Conservation (phyloP, 176 grass and related monocot species). For the Saccharum officinarum region DNA sequence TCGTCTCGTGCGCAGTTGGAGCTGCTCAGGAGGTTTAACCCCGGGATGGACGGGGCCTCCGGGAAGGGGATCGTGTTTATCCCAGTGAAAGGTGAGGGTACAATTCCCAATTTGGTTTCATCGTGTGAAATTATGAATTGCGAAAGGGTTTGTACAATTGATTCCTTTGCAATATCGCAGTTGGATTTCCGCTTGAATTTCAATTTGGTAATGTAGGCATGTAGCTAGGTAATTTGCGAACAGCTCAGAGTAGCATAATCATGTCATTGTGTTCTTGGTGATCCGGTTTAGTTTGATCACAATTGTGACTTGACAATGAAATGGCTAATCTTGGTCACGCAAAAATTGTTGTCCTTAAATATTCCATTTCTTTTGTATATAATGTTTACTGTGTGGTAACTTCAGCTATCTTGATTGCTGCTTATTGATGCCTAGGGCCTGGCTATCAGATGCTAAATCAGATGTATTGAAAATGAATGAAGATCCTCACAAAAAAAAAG, state of each 20-base stretch:
- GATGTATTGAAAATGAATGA: neutral
- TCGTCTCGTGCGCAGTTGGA: constrained; percentile 33
- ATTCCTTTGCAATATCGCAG: neutral
- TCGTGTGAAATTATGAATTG: neutral
- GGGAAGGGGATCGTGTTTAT: constrained; percentile 57
- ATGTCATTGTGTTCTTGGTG: neutral
- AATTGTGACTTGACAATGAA: neutral
- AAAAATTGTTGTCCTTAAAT: neutral
- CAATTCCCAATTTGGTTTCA: neutral
- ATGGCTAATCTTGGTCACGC: neutral
- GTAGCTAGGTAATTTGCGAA: neutral
- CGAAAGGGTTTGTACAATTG: neutral
- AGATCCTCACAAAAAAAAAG: neutral
- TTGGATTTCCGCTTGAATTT: neutral
- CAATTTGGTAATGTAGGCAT: neutral
- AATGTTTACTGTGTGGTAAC: neutral
- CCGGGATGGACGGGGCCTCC: constrained; percentile 42
- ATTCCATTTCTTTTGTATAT: neutral
- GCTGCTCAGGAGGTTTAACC: constrained; percentile 53
- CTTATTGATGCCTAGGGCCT: neutral
- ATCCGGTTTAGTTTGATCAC: neutral
- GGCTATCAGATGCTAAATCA: neutral
- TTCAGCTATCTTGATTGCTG: neutral
- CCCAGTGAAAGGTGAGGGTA: constrained; percentile 50
- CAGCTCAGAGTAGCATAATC: neutral